Evolutionary conservation across 371 early-diverging fungal genomes (phyloP), one percentile per base, ranked within the genome.

Genomic region (Basidiobolus heterosporus): DNA sequence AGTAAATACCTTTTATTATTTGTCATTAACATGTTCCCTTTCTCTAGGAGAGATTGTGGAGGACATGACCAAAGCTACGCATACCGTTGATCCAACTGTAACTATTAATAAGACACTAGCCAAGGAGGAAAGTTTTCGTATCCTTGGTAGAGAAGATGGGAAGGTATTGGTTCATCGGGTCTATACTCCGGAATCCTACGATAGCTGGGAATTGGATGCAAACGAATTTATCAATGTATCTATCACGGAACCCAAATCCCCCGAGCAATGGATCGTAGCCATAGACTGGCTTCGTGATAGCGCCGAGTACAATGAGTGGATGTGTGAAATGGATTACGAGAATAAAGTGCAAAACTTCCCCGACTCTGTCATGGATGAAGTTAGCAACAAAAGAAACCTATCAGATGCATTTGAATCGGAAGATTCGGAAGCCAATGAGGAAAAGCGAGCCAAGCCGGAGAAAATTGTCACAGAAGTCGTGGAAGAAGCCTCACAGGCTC

Each of bases 141-240:
- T 80, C 17, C 55, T 87, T 38, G 79, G 77, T 46, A 80, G 75
- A 52, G 62, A 66, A 41, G 73, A 68, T 35, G 69, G 66, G 14
- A 68, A 65, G 38, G 82, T 76, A 2, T 60, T 80, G 5, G 69
- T 88, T 0, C 88, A 88, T 57, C 78, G 82, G 75, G 79, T 81
- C 78, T 82, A 81, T 55, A 74, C 77, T 50, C 88, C 88, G 3
- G 85, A 83, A 50, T 85, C 88, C 3, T 76, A 77, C 53, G 88
- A 88, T 46, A 70, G 65, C 21, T 88, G 88, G 88, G 54, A 83
- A 8, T 57, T 68, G 3, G 78, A 80, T 21, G 65, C 68, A 7
- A 66, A 72, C 8, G 75, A 79, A 13, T 79, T 72, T 53, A 52
- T 58, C 14, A 68, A 66, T n/a, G 79, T 80, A 46, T 75, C 79